Evolutionary conservation across 108 stramenopile genomes (phyloP), one percentile per base, ranked within the genome.

Genomic region (Fragilariopsis cylindrus): DNA sequence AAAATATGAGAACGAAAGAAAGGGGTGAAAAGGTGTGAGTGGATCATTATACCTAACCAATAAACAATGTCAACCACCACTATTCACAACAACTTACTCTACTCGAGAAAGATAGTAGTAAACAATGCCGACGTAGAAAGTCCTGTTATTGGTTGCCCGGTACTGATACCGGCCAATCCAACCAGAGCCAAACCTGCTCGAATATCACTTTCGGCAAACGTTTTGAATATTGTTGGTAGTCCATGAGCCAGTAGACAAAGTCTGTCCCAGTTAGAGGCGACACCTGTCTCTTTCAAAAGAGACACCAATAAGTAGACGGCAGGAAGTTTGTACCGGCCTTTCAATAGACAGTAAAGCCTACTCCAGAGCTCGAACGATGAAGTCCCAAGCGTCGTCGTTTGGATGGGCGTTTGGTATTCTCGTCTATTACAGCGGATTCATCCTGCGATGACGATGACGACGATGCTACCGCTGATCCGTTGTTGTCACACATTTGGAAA

Each of bases 301-400:
- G 57, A 57, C n/a, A 65, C 18, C 41, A 67, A n/a, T 48, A 75
- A 48, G 45, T 55, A 55, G 6, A 49, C 56, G 15, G 74, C 52
- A 18, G 74, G 66, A 68, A 75, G 65, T n/a, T 75, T 75, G 66
- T 75, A 68, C 3, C 54, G 30, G 13, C 74, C 74, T 42, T 67
- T 41, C 9, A 64, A 15, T 6, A 74, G 62, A 39, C 43, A 52
- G 49, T 39, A 42, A 55, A 65, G 6, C 46, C 47, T 13, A 47
- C 4, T 53, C 9, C 18, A 18, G 56, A 48, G 48, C 21, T 39
- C 56, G 40, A 55, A 42, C 19, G 41, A 48, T 30, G 8, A 7
- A 40, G 44, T 21, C 41, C 64, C 19, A 65, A 21, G 16, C 74
- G 65, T 58, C 64, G 66, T n/a, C 74, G 74, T 68, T 75, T 75